Evolutionary conservation across 192 early-diverging fungal species (phyloP).

Genomic region (Coemansia sp.): DNA sequence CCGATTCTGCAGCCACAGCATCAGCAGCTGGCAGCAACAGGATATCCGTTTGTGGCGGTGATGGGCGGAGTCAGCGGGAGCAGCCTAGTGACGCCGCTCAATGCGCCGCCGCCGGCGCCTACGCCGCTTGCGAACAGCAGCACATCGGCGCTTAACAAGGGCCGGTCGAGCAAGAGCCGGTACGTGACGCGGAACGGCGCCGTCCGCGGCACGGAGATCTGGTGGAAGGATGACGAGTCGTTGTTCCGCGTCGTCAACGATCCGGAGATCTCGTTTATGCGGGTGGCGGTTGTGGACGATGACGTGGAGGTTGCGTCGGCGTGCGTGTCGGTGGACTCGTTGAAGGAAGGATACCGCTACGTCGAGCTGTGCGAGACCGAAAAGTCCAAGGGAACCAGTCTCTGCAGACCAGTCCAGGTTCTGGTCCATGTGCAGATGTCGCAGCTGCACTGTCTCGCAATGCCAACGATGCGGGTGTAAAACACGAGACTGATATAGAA

Average conservation of each 20-base stretch:
- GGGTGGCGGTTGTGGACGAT: conserved; percentile 39
- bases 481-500: background rate
- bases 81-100: conserved; percentile 18
- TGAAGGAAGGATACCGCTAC: conserved; percentile 47
- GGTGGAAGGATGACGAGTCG: conserved; percentile 36
- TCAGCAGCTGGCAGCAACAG: background rate
- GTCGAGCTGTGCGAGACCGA: conserved; percentile 48
- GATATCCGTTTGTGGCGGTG: conserved; percentile 22
- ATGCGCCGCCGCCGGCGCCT: conserved; percentile 29
- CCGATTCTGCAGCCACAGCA: conserved; percentile 10
- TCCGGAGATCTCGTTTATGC: conserved; percentile 46
- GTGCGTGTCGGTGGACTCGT: conserved; percentile 29
- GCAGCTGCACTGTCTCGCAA: conserved; percentile 45
- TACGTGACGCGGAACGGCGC: conserved; percentile 24
- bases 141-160: background rate
- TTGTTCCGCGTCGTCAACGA: conserved; percentile 36
- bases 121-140: conserved; percentile 14
- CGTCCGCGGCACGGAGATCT: conserved; percentile 33
- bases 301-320: conserved; percentile 43
- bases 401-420: conserved; percentile 27
- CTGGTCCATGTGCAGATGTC: conserved; percentile 43
- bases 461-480: background rate
- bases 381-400: conserved; percentile 10
- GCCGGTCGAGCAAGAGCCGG: conserved; percentile 16
- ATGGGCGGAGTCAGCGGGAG: conserved; percentile 7